Base-by-base conservation (phyloP, 495 filamentous ascomycete genomes). In the Lasiosphaeris hirsuta region DNA sequence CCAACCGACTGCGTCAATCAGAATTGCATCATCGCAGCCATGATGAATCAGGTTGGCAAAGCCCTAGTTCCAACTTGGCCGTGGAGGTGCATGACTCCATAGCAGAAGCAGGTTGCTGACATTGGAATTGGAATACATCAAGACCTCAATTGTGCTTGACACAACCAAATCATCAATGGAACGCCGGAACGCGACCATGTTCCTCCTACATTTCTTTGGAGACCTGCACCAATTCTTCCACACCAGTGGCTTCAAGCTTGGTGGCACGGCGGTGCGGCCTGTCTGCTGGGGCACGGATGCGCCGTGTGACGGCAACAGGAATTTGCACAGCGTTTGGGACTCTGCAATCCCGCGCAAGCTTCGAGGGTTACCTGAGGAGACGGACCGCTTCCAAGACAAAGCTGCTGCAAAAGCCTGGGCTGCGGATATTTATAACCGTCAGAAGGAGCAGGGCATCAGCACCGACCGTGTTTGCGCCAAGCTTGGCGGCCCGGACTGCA, bases 201-300 rank as follows among this genome's bases (percentile, higher is more conserved):
- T 57, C 34, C 54, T 62, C 10, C 54, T 62, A 9, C 59, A 62
- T 38, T 53, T 62, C 30, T 52, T 62, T 34, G 59, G 59, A 18
- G 59, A 62, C 48, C 54, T 62, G 30, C 59, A 62, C 23, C 59
- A 62, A 43, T 54, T 54, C 1, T 33, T 62, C 17, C 59, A 57
- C 51, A 48, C 41, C 9, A 46, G 15, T 34, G 59, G 59, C 15
- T 62, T 47, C 54, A 57, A 62, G 44, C 15, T 35, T 23, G 59
- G 59, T 48, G 59, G 59, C 11, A 62, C 52, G 42, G 33, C 35
- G 15, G 54, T 62, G 11, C 49, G 54, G 2, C 59, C 59, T 10
- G 54, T 62, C 1, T 62, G 59, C 54, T 62, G 54, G 54, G 48
- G 36, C 34, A 41, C 7, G 4, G 15, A 13, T 1, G 18, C 48